phyloP scores from a whole-genome alignment of 116 monocot species.

The Trichopus zeylanicus region DNA sequence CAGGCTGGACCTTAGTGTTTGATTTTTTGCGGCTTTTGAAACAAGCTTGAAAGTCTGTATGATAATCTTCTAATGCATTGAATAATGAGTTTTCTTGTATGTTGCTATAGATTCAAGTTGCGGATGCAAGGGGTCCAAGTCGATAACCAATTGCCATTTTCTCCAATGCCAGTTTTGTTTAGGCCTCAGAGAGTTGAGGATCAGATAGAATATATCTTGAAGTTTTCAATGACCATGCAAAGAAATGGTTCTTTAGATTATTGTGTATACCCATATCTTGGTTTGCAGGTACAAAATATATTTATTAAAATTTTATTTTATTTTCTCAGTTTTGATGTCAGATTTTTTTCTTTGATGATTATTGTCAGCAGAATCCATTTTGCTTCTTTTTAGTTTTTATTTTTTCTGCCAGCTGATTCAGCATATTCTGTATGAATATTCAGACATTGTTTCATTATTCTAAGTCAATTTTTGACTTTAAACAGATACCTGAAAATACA shows the following conservation, averaged over 20 bases:
- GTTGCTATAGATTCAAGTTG: slow-evolving; percentile 59
- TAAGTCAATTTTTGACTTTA: not conserved
- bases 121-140: slow-evolving; percentile 72
- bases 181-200: slow-evolving; percentile 48
- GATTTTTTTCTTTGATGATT: no score
- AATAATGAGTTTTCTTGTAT: slow-evolving; percentile 1
- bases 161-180: slow-evolving; percentile 92
- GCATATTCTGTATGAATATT: no score
- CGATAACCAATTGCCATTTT: slow-evolving; percentile 92
- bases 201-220: slow-evolving; percentile 53
- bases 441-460: not conserved
- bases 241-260: slow-evolving; percentile 65
- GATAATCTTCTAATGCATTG: not conserved
- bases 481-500: slow-evolving; percentile 71
- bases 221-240: slow-evolving; percentile 85
- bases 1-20: no score
- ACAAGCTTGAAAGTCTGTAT: not conserved
- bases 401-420: not conserved
- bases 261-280: slow-evolving; percentile 76
- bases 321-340: no score
- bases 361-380: no score
- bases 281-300: slow-evolving; percentile 53
- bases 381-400: not conserved
- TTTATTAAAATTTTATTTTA: slow-evolving; percentile 5
- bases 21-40: no score